These are phyloP conservation scores for Kuraishia ogatae DNA, from an alignment of 805 yeast genomes.

Conservation along the genomic window DNA sequence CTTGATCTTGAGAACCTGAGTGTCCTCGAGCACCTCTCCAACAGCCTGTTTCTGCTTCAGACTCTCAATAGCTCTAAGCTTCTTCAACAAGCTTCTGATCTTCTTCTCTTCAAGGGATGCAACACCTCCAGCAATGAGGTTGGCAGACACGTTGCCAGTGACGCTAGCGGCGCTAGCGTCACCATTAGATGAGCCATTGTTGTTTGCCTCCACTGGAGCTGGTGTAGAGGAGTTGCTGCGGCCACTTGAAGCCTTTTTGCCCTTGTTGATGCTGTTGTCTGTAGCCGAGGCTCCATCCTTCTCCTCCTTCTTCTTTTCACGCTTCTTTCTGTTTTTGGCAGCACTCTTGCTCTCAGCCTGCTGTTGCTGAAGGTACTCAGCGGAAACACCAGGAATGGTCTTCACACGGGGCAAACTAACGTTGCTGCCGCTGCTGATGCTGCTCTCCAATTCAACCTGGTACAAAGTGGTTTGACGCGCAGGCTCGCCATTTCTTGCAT, in stretches of 20 bases:
- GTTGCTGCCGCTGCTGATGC: slow-evolving; percentile 15
- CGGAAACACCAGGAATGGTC: slow-evolving; percentile 52
- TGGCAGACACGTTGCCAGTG: slow-evolving; percentile 14
- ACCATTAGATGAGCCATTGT: slow-evolving; percentile 1
- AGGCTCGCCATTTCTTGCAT: slow-evolving; percentile 52
- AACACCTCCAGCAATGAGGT: slow-evolving; percentile 51
- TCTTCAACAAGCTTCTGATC: slow-evolving; percentile 82
- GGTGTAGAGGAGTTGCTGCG: slow-evolving; percentile 2
- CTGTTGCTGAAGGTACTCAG: slow-evolving; percentile 18
- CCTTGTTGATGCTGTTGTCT: background rate
- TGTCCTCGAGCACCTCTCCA: slow-evolving; percentile 84
- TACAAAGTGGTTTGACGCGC: slow-evolving; percentile 42
- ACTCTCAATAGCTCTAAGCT: slow-evolving; percentile 90
- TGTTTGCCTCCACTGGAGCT: background rate
- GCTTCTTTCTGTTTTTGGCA: slow-evolving; percentile 67
- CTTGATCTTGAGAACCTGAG: slow-evolving; percentile 82
- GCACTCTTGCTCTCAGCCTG: slow-evolving; percentile 53
- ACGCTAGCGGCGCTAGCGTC: slow-evolving; percentile 3
- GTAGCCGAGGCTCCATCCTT: slow-evolving; percentile 5
- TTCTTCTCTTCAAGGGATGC: slow-evolving; percentile 83
- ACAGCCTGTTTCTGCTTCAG: slow-evolving; percentile 76
- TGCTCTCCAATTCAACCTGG: slow-evolving; percentile 42
- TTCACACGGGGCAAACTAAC: slow-evolving; percentile 20
- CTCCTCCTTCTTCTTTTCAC: slow-evolving; percentile 46
- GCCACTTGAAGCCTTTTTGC: background rate